Percentiles rank a stretch among this genome's conserved stretches.
phyloP scores from a whole-genome alignment of 2,329 filamentous ascomycete species.

The Colletotrichum sansevieriae region DNA sequence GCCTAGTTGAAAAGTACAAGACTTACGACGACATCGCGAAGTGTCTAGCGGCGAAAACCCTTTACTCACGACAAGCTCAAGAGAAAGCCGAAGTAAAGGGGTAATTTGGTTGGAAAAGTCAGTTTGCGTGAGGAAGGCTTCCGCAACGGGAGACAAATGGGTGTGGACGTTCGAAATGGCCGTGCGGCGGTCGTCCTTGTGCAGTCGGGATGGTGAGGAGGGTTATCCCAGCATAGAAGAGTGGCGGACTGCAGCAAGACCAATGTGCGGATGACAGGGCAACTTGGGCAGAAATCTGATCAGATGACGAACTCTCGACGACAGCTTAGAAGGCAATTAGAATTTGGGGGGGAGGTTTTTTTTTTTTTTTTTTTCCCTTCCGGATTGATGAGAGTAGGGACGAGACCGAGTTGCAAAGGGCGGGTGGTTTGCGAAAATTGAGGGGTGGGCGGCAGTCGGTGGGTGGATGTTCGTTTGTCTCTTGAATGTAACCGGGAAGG shows the following conservation, averaged over 20 bases:
- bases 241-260: constrained; percentile 10
- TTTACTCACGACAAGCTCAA: constrained; percentile 62
- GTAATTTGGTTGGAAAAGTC: constrained; percentile 42
- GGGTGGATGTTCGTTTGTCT: constrained; percentile 40
- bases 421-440: constrained; percentile 38
- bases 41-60: constrained; percentile 51
- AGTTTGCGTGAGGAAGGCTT: constrained; percentile 29
- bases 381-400: neutral
- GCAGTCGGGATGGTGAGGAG: constrained; percentile 4
- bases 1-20: constrained; percentile 40
- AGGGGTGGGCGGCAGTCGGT: constrained; percentile 41
- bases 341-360: neutral
- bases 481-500: constrained; percentile 37
- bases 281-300: constrained; percentile 22
- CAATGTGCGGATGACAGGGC: constrained; percentile 19
- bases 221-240: constrained; percentile 24
- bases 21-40: constrained; percentile 56
- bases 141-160: constrained; percentile 14
- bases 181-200: constrained; percentile 37
- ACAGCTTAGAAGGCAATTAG: constrained; percentile 12
- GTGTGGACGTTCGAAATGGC: constrained; percentile 16
- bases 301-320: constrained; percentile 24
- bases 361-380: constrained; percentile 15
- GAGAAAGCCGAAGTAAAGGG: constrained; percentile 62
- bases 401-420: constrained; percentile 29